phyloP scores from a whole-genome alignment of 2,329 filamentous ascomycete species.

The Sarocladiaceae sp. region DNA sequence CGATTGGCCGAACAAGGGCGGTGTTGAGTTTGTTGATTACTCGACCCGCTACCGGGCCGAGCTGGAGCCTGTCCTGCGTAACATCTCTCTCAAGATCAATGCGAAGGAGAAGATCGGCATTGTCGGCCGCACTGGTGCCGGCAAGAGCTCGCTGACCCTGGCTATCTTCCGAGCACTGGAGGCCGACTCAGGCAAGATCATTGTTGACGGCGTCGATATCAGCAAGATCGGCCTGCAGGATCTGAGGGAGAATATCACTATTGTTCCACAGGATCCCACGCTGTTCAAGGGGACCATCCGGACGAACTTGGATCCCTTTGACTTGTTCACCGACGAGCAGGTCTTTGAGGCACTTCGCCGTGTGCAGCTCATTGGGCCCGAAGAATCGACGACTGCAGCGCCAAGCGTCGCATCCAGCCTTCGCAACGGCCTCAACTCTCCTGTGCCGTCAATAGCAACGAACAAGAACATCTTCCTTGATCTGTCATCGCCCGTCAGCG shows the following conservation, averaged over 20 bases:
- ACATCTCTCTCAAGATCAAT: conserved; percentile 79
- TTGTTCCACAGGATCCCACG: conserved; percentile 95
- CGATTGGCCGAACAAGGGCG: conserved; percentile 80
- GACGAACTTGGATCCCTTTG: conserved; percentile 89
- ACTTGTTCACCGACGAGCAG: conserved; percentile 80
- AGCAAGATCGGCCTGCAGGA: conserved; percentile 86
- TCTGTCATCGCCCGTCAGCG: conserved; percentile 73
- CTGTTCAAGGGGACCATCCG: conserved; percentile 89
- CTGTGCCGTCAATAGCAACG: conserved; percentile 39
- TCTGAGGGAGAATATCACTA: conserved; percentile 87
- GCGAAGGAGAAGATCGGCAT: conserved; percentile 91
- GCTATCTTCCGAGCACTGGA: conserved; percentile 92
- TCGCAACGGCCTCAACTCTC: conserved; percentile 12
- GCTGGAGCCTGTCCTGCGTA: conserved; percentile 76
- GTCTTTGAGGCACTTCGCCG: conserved; percentile 81
- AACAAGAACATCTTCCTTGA: conserved; percentile 97
- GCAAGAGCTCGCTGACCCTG: conserved; percentile 90
- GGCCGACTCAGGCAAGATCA: conserved; percentile 80
- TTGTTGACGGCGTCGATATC: conserved; percentile 89
- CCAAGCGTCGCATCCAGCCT: conserved; percentile 14
- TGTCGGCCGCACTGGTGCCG: conserved; percentile 89
- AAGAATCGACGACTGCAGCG: conserved; percentile 36
- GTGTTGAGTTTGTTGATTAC: conserved; percentile 83
- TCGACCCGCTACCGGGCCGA: conserved; percentile 84
- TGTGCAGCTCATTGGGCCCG: conserved; percentile 74